These are phyloP conservation scores for Monilinia fructigena DNA, from an alignment of 2,329 filamentous ascomycete species.

Conservation along the genomic window DNA sequence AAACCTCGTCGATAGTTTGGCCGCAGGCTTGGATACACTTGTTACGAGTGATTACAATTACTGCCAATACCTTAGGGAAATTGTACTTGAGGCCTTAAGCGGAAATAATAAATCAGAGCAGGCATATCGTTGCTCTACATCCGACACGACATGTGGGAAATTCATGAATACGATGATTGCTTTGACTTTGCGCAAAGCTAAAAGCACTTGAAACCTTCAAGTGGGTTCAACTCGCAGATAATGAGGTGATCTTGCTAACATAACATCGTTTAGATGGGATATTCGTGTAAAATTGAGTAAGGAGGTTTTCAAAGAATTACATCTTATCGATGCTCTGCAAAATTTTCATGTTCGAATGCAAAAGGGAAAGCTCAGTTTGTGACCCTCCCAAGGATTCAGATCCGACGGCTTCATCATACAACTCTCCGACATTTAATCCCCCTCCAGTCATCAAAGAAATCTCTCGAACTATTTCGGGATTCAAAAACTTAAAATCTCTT, in stretches of 20 bases:
- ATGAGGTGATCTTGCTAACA: too few relatives aligned
- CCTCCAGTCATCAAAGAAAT: slow-evolving; percentile 13
- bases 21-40: slow-evolving; percentile 59
- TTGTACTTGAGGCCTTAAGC: slow-evolving; percentile 56
- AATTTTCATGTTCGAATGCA: slow-evolving; percentile 60
- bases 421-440: too few relatives aligned
- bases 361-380: slow-evolving; percentile 54
- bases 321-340: slow-evolving; percentile 52
- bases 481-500: slow-evolving; percentile 54
- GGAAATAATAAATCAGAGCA: slow-evolving; percentile 53
- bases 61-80: slow-evolving; percentile 54
- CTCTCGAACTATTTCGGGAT: slow-evolving; percentile 56
- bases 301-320: slow-evolving; percentile 56
- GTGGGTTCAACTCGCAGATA: too few relatives aligned
- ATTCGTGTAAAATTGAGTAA: slow-evolving; percentile 61
- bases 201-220: slow-evolving; percentile 52
- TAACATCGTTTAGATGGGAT: slow-evolving; percentile 49
- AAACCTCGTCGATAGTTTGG: slow-evolving; percentile 56
- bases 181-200: slow-evolving; percentile 55
- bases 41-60: slow-evolving; percentile 64
- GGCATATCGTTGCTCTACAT: slow-evolving; percentile 54
- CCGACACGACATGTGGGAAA: slow-evolving; percentile 58
- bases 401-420: neutral
- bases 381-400: slow-evolving; percentile 43
- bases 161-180: slow-evolving; percentile 62